Evolutionary conservation across 2,329 filamentous ascomycete genomes (phyloP).

Genomic region (Epicoccum nigrum): DNA sequence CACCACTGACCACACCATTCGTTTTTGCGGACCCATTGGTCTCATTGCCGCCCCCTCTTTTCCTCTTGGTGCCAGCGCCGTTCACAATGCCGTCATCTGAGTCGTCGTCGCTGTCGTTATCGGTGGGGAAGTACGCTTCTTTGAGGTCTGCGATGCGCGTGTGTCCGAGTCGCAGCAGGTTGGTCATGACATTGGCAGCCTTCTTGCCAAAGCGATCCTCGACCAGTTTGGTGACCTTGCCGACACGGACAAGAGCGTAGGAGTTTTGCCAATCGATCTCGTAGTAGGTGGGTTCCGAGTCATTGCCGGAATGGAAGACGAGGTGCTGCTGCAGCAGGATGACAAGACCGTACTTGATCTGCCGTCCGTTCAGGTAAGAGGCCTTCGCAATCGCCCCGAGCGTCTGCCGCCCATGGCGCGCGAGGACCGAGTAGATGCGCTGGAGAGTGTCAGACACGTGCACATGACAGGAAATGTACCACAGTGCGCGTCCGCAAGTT

Average conservation of each 20-base stretch:
- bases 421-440: conserved; percentile 83
- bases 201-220: conserved; percentile 75
- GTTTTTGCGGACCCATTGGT: conserved; percentile 26
- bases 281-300: conserved; percentile 73
- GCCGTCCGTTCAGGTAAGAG: conserved; percentile 73
- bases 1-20: conserved; percentile 18
- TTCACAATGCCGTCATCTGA: conserved; percentile 38
- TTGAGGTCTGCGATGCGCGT: conserved; percentile 72
- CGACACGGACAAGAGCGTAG: conserved; percentile 80
- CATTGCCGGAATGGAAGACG: conserved; percentile 72
- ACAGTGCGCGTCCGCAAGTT: not conserved
- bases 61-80: conserved; percentile 31
- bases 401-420: conserved; percentile 78
- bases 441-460: conserved; percentile 47
- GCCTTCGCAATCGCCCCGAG: conserved; percentile 72
- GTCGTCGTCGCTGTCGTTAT: conserved; percentile 40
- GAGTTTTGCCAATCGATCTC: conserved; percentile 81
- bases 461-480: not conserved
- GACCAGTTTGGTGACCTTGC: conserved; percentile 79
- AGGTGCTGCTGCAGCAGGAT: conserved; percentile 90
- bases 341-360: conserved; percentile 80
- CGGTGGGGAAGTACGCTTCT: conserved; percentile 63
- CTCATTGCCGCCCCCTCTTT: conserved; percentile 28
- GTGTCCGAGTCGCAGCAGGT: conserved; percentile 78
- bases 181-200: conserved; percentile 75